Evolutionary conservation across 768 basidiomycete species (phyloP).

Genomic region (Amylocystis lapponica): DNA sequence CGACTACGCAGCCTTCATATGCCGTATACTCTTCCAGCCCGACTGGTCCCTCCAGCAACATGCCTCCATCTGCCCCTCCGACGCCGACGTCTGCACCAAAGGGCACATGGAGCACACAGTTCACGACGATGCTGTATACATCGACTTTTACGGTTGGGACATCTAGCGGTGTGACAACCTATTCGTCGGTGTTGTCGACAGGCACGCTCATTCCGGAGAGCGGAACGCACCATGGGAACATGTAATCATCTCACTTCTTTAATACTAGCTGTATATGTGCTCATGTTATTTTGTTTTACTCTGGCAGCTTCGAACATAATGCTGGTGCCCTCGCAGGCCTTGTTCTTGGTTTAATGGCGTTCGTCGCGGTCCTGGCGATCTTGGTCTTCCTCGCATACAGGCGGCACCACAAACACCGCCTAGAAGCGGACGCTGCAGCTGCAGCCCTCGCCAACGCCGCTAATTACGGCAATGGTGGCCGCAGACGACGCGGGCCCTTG

Average conservation of each 20-base stretch:
- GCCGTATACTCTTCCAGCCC: background rate
- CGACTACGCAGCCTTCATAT: background rate
- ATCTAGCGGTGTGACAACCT: constrained; percentile 7
- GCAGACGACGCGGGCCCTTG: constrained; percentile 1
- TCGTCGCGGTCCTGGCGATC: constrained; percentile 12
- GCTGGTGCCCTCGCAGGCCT: constrained; percentile 20
- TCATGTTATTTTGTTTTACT: background rate
- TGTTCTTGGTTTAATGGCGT: constrained; percentile 16
- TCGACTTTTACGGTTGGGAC: constrained; percentile 13
- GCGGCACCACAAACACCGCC: constrained; percentile 14
- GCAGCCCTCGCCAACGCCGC: constrained; percentile 6
- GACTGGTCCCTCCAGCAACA: background rate
- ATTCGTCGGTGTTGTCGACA: constrained; percentile 13
- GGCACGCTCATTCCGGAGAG: constrained; percentile 18
- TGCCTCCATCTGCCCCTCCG: constrained; percentile 1
- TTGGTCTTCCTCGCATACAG: constrained; percentile 15
- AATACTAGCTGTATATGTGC: background rate
- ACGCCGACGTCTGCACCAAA: background rate
- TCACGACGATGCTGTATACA: constrained; percentile 7
- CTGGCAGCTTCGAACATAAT: constrained; percentile 19
- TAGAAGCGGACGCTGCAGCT: constrained; percentile 14
- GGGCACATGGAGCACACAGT: background rate
- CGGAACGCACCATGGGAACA: constrained; percentile 5
- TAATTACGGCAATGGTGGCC: background rate
- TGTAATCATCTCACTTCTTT: constrained; percentile 7